Evolutionary conservation across 495 filamentous ascomycete genomes (phyloP).

Genomic region (Annulohypoxylon maeteangense): DNA sequence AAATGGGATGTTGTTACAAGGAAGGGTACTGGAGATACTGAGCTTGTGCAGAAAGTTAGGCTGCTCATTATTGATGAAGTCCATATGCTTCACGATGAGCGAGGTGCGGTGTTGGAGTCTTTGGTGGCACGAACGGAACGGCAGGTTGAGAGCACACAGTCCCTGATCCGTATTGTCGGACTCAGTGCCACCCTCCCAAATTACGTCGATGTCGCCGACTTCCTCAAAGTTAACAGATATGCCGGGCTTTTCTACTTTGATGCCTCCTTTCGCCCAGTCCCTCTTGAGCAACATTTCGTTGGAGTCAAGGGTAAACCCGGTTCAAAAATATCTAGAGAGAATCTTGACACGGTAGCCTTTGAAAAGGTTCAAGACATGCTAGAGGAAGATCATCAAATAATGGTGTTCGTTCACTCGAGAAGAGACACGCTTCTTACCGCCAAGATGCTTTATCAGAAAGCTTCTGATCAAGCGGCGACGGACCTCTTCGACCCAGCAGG

Average conservation of each 20-base stretch:
- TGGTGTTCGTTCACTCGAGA: conserved; percentile 98
- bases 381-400: conserved; percentile 86
- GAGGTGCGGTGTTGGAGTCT: conserved; percentile 94
- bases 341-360: conserved; percentile 84
- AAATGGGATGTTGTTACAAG: conserved; percentile 99
- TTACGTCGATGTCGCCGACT: conserved; percentile 95
- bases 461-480: conserved; percentile 76
- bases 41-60: conserved; percentile 95
- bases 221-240: conserved; percentile 93
- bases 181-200: conserved; percentile 96
- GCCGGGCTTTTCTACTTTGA: conserved; percentile 98
- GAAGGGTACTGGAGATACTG: conserved; percentile 96
- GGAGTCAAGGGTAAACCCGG: conserved; percentile 93
- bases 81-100: conserved; percentile 98
- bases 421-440: conserved; percentile 93
- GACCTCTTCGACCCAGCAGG: conserved; percentile 84
- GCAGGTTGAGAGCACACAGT: conserved; percentile 98
- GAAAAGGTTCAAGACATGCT: conserved; percentile 98
- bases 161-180: conserved; percentile 93
- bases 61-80: conserved; percentile 98
- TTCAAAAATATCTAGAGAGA: conserved; percentile 81
- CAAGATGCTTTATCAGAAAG: conserved; percentile 85
- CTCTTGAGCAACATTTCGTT: conserved; percentile 96
- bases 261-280: conserved; percentile 92
- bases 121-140: conserved; percentile 93